Conservation (phyloP, 1,284 basidiomycete genomes). For the Puccinia coronata region DNA sequence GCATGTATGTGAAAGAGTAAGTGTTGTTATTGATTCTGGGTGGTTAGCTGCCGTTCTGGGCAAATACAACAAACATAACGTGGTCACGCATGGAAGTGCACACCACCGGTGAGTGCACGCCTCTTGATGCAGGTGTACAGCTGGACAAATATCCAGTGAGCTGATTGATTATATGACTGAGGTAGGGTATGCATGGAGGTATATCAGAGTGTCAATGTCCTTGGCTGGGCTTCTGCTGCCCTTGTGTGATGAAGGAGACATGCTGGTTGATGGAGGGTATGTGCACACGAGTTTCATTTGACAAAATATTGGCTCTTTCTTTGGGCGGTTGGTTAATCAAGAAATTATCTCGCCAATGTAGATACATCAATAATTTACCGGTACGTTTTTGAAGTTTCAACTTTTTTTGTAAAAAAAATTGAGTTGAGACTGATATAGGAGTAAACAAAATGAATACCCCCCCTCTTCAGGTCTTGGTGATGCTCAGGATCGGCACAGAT, state of each 20-base stretch:
- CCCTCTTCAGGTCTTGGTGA: slow-evolving; percentile 76
- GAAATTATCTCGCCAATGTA: slow-evolving; percentile 58
- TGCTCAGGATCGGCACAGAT: slow-evolving; percentile 87
- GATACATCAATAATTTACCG: slow-evolving; percentile 82
- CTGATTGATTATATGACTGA: slow-evolving; percentile 61
- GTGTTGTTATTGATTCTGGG: slow-evolving; percentile 50
- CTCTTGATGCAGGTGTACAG: slow-evolving; percentile 64
- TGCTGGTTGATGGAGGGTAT: slow-evolving; percentile 58
- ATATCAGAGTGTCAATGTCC: slow-evolving; percentile 91
- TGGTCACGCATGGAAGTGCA: slow-evolving; percentile 97
- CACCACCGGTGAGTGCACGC: slow-evolving; percentile 75
- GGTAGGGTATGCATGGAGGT: slow-evolving; percentile 59
- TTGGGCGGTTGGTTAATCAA: slow-evolving; percentile 64
- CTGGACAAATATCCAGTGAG: slow-evolving; percentile 56
- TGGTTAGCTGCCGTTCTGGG: slow-evolving; percentile 99
- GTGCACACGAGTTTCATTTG: slow-evolving; percentile 38
- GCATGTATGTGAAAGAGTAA: slow-evolving; percentile 4
- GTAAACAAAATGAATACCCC: too few species aligned
- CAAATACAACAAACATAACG: slow-evolving; percentile 98
- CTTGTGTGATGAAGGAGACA: slow-evolving; percentile 87
- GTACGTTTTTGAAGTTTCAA: slow-evolving; percentile 61
- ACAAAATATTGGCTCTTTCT: slow-evolving; percentile 62
- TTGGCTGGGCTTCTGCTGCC: slow-evolving; percentile 92
- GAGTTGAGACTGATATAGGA: background rate
- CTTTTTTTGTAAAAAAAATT: too few species aligned